These are phyloP conservation scores for Boletus reticuloceps DNA, from an alignment of 768 basidiomycete genomes.

Conservation along the genomic window DNA sequence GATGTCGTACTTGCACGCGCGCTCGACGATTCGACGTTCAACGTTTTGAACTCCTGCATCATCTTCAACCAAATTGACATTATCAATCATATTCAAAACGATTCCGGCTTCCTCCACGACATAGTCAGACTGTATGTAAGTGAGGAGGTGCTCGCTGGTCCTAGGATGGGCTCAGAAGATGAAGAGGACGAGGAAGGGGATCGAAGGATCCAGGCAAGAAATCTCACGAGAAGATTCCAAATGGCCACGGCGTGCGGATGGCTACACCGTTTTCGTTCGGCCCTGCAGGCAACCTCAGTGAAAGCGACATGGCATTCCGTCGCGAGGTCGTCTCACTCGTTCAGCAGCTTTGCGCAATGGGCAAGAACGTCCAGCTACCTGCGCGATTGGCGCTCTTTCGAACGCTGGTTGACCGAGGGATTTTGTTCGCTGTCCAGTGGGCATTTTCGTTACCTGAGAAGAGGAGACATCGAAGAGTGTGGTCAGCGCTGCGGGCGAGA, in stretches of 20 bases:
- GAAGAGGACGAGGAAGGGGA: constrained; percentile 23
- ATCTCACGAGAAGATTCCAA: constrained; percentile 37
- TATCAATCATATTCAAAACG: constrained; percentile 82
- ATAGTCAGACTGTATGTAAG: constrained; percentile 76
- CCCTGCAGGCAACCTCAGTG: constrained; percentile 54
- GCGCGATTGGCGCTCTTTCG: constrained; percentile 85
- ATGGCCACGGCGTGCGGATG: constrained; percentile 27
- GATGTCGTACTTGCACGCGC: constrained; percentile 96
- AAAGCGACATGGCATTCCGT: constrained; percentile 53
- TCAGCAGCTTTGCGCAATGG: constrained; percentile 92
- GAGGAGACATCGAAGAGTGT: constrained; percentile 50
- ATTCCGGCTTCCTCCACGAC: constrained; percentile 71
- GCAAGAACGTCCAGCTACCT: constrained; percentile 92
- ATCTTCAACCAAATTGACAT: constrained; percentile 99
- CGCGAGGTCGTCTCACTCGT: constrained; percentile 83
- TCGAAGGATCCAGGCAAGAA: constrained; percentile 37
- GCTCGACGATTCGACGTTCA: constrained; percentile 95
- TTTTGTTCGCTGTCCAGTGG: constrained; percentile 92
- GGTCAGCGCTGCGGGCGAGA: constrained; percentile 81
- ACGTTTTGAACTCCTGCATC: constrained; percentile 94
- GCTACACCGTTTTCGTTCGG: constrained; percentile 48
- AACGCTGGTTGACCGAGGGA: constrained; percentile 80
- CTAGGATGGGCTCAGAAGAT: constrained; percentile 29
- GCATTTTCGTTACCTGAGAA: constrained; percentile 71
- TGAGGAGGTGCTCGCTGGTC: constrained; percentile 56